These are phyloP conservation scores for Cardiospermum halicacabum DNA, from an alignment of 345 rosid species.

Conservation along the genomic window DNA sequence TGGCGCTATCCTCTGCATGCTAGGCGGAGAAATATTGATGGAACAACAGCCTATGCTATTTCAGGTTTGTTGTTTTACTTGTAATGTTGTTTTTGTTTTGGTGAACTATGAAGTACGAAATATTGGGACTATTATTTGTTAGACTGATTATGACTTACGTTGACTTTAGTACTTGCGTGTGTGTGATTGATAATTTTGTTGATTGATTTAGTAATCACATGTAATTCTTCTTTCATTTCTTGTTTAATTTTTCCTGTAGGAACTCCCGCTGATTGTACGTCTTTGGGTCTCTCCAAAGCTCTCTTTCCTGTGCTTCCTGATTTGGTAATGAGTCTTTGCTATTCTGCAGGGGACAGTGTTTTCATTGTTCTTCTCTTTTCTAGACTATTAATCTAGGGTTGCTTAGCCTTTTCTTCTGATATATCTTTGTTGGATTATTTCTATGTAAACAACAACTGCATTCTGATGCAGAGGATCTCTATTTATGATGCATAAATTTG, in stretches of 20 bases:
- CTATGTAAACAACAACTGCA: neutral
- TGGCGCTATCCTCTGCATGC: constrained; percentile 73
- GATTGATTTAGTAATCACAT: too few relatives aligned
- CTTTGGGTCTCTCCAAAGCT: constrained; percentile 62
- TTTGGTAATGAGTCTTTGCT: constrained; percentile 51
- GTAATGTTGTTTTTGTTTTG: neutral
- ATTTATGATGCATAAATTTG: neutral
- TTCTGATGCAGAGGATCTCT: constrained; percentile 1
- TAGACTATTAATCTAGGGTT: neutral
- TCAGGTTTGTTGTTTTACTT: constrained; percentile 41
- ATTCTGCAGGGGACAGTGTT: too few relatives aligned
- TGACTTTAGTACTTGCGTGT: too few relatives aligned
- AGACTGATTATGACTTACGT: too few relatives aligned
- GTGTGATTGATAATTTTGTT: too few relatives aligned
- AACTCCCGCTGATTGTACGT: constrained; percentile 90
- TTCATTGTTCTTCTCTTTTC: constrained; percentile 3
- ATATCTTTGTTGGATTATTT: neutral
- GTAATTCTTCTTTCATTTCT: neutral
- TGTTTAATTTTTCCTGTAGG: constrained; percentile 49
- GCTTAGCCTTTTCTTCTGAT: neutral
- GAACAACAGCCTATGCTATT: constrained; percentile 73
- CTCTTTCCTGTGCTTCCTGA: constrained; percentile 76
- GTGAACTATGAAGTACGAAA: neutral
- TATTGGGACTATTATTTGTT: neutral
- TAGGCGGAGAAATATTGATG: constrained; percentile 50